Percentiles rank a stretch among this genome's conserved stretches.
phyloP scores from a whole-genome alignment of 805 yeast genomes.

The Suhomyces sp. region DNA sequence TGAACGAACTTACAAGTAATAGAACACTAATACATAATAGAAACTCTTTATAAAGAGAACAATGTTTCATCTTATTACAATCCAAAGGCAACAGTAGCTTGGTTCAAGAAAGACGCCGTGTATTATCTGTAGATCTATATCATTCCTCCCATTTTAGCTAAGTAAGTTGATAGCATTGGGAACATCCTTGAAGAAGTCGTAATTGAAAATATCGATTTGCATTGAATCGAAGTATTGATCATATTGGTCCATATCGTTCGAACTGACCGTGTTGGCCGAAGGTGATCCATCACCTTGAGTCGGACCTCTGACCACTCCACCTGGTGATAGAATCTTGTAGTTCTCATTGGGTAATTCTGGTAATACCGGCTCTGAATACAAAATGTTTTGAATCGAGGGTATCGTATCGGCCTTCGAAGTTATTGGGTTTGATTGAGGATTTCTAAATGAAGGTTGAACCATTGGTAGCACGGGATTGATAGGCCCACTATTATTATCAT shows the following conservation, averaged over 20 bases:
- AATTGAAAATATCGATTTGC: constrained; percentile 28
- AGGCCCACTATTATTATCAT: background rate
- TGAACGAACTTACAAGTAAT: no score
- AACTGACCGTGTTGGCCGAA: constrained; percentile 1
- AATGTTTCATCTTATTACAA: no score
- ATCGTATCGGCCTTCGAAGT: constrained; percentile 4
- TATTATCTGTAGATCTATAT: no score
- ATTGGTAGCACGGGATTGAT: background rate
- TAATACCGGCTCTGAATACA: constrained; percentile 7
- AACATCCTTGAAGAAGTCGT: constrained; percentile 27
- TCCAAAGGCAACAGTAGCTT: no score
- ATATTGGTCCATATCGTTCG: constrained; percentile 13
- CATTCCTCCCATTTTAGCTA: constrained; percentile 3
- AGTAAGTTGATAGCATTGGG: constrained; percentile 18
- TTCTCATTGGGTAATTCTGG: no score
- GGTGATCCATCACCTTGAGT: constrained; percentile 3
- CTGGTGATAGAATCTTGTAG: no score
- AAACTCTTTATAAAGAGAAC: no score
- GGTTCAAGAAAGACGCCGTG: no score
- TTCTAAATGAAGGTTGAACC: background rate
- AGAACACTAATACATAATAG: no score
- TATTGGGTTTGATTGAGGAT: background rate
- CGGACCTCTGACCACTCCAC: background rate
- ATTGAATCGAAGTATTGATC: constrained; percentile 26
- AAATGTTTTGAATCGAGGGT: constrained; percentile 10